A percentile compares a stretch with the other conserved stretches of the same genome.
phyloP scores from a whole-genome alignment of 192 early-diverging fungal species.

The Glomus cerebriforme region DNA sequence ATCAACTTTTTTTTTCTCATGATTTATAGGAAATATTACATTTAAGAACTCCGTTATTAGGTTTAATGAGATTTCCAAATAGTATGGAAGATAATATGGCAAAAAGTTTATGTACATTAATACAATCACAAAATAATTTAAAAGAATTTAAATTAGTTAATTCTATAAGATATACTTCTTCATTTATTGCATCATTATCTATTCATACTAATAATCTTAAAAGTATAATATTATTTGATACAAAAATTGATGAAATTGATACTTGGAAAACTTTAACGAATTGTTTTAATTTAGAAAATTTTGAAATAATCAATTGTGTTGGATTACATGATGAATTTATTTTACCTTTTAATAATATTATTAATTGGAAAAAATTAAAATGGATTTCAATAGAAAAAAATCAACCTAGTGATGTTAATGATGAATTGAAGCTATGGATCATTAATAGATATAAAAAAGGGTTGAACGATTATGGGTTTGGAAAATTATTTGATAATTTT shows the following conservation, averaged over 20 bases:
- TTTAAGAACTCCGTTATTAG: neutral
- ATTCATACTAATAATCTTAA: neutral
- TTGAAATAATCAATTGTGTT: slow-evolving; percentile 5
- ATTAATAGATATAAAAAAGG: neutral
- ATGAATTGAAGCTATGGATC: neutral
- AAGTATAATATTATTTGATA: neutral
- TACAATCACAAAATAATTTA: neutral
- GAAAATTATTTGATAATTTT: neutral
- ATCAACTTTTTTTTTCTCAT: neutral
- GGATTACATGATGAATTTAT: neutral
- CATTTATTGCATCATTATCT: neutral
- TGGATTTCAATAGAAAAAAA: neutral
- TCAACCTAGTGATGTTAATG: neutral
- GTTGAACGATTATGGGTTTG: neutral
- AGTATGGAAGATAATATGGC: neutral
- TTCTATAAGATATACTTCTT: neutral
- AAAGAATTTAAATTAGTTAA: neutral
- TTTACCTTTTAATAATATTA: neutral
- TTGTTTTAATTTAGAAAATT: neutral
- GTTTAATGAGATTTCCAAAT: slow-evolving; percentile 3
- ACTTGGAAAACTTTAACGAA: neutral
- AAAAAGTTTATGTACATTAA: neutral
- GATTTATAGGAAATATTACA: neutral
- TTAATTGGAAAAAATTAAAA: neutral
- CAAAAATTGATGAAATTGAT: neutral